Evolutionary conservation across 1,139 yeast genomes (phyloP).

Genomic region (Pneumocystis jirovecii): DNA sequence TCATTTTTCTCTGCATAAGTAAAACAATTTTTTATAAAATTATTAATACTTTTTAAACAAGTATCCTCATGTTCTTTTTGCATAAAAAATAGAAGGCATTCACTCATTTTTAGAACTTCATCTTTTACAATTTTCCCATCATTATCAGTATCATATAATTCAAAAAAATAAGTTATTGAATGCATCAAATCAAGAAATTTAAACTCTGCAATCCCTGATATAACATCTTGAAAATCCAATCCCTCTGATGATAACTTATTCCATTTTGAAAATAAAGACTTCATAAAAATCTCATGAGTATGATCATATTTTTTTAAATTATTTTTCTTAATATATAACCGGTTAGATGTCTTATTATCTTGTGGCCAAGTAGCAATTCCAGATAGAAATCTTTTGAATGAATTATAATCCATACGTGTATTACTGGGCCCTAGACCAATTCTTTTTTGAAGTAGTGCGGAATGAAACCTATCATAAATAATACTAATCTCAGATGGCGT

Average conservation of each 20-base stretch:
- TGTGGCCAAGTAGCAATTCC: slow-evolving; percentile 63
- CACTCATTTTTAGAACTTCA: slow-evolving; percentile 69
- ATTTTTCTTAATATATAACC: slow-evolving; percentile 1
- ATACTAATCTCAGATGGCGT: slow-evolving; percentile 45
- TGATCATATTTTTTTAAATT: background rate
- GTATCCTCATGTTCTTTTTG: slow-evolving; percentile 32
- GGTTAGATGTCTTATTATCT: slow-evolving; percentile 4
- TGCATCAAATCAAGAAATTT: slow-evolving; percentile 65
- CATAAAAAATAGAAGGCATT: slow-evolving; percentile 68
- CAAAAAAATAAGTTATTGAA: slow-evolving; percentile 62
- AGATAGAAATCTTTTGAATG: slow-evolving; percentile 58
- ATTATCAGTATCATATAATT: slow-evolving; percentile 50
- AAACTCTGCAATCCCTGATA: slow-evolving; percentile 55
- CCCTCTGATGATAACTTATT: slow-evolving; percentile 41
- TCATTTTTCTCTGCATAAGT: slow-evolving; percentile 46
- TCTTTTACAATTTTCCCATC: slow-evolving; percentile 59
- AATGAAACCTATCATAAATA: slow-evolving; percentile 72
- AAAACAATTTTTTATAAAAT: slow-evolving; percentile 72
- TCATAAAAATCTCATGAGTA: slow-evolving; percentile 36
- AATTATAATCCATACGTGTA: slow-evolving; percentile 54
- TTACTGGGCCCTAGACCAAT: slow-evolving; percentile 46
- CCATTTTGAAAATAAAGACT: slow-evolving; percentile 57
- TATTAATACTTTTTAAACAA: slow-evolving; percentile 74
- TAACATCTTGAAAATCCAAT: slow-evolving; percentile 54
- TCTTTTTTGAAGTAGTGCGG: slow-evolving; percentile 57